Evolutionary conservation across 2,329 filamentous ascomycete species (phyloP).

Genomic region (Phialocephala sp.): DNA sequence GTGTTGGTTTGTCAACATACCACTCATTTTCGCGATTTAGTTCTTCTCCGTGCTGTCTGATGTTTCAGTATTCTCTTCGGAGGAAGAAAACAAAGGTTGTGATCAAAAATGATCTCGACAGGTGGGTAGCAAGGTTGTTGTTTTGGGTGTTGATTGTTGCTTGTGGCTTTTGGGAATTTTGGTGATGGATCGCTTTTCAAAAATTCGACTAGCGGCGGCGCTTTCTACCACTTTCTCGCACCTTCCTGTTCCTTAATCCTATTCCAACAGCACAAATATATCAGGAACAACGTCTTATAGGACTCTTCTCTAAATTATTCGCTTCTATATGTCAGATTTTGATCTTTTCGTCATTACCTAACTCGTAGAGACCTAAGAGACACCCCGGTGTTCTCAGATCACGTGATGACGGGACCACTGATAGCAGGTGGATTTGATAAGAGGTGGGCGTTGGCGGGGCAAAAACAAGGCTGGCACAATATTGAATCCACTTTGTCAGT

Average conservation of each 20-base stretch:
- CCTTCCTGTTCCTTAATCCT: background rate
- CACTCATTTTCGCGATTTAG: conserved; percentile 35
- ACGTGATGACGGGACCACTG: background rate
- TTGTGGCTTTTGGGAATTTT: background rate
- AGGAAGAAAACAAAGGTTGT: background rate
- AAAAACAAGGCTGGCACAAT: background rate
- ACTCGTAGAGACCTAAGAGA: background rate
- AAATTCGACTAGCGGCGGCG: background rate
- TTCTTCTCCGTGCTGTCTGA: background rate
- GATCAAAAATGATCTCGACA: conserved; percentile 8
- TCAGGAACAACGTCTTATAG: background rate
- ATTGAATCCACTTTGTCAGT: too few species aligned
- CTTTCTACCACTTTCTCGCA: background rate
- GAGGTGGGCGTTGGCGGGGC: conserved; percentile 9
- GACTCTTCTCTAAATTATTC: background rate
- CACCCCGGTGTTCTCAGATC: background rate
- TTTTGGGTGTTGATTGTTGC: background rate
- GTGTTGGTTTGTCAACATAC: conserved; percentile 28
- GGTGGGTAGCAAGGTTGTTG: conserved; percentile 2
- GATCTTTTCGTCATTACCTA: background rate
- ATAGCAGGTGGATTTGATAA: background rate
- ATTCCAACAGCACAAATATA: background rate
- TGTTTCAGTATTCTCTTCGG: background rate
- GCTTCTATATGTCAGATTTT: background rate
- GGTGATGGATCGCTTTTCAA: background rate